phyloP scores from a whole-genome alignment of 2,329 filamentous ascomycete genomes.

The Hypoxylon sp. region DNA sequence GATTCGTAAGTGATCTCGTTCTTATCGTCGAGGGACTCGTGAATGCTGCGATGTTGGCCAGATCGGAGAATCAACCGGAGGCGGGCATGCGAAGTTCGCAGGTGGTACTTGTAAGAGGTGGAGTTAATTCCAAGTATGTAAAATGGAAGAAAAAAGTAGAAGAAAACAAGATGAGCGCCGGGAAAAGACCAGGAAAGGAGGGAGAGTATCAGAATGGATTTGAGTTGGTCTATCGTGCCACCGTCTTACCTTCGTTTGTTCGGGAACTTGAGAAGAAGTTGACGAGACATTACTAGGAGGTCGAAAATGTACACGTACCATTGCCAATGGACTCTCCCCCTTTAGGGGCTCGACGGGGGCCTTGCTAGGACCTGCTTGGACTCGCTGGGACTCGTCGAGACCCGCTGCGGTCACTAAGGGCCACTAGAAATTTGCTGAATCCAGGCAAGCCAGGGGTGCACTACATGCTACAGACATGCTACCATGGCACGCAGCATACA shows the following conservation, averaged over 20 bases:
- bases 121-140: neutral
- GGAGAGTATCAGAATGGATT: slow-evolving; percentile 15
- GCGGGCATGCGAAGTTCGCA: slow-evolving; percentile 23
- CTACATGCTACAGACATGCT: neutral
- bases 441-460: slow-evolving; percentile 1
- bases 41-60: slow-evolving; percentile 3
- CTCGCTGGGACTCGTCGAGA: neutral
- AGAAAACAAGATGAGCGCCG: neutral
- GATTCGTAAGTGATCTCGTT: slow-evolving; percentile 7
- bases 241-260: slow-evolving; percentile 23
- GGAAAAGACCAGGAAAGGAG: neutral
- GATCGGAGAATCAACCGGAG: slow-evolving; percentile 28
- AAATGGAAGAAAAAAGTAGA: slow-evolving; percentile 8
- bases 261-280: slow-evolving; percentile 4
- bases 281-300: slow-evolving; percentile 30
- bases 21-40: slow-evolving; percentile 18
- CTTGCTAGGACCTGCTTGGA: neutral
- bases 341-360: slow-evolving; percentile 21
- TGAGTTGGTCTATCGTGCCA: slow-evolving; percentile 24
- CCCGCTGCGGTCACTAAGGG: neutral
- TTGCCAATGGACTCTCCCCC: slow-evolving; percentile 31
- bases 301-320: slow-evolving; percentile 35
- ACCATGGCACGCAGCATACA: slow-evolving; percentile 12
- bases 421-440: neutral
- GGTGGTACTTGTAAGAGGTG: slow-evolving; percentile 5